Base-by-base conservation (phyloP, 805 yeast genomes). In the Kuraishia cidri region DNA sequence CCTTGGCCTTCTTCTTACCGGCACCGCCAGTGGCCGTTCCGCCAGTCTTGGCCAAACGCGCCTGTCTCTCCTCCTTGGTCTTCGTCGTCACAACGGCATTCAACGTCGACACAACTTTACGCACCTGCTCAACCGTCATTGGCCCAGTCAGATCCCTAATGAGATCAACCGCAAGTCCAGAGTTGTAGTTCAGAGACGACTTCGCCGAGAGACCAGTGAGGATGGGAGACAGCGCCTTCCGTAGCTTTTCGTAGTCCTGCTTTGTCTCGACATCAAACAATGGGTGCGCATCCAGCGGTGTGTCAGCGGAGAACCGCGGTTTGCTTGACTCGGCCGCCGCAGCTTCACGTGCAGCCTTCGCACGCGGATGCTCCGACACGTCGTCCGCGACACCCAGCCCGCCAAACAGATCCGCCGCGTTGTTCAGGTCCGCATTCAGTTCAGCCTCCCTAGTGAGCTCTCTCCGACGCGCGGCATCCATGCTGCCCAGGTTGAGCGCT, bases 11-110 rank as follows among this genome's bases (percentile, higher is more conserved):
- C 75, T 82, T 81, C 72, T 88, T 87, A 60, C 95, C 94, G 24
- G 94, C 92, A 54, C 96, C 96, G 47, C 94, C 94, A 16, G 85
- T 73, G 25, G 90, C 75, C 18, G 94, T 82, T 42, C 90, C 92
- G 40, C 92, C 90, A 35, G 84, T 69, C 54, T 78, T 80, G 46
- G 81, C 73, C 48, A 83, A 62, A 56, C 96, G 77, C 17, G 83
- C 86, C 48, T 75, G 83, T 66, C 97, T 84, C 62, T 90, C 97
- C 35, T 80, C 81, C 53, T 79, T 80, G 57, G 79, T 86, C 62
- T 90, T 90, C 36, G 87, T 94, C 48, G 81, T 87, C 40, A 81
- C 65, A 35, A 79, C 56, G 4, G 88, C 90, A 44, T 75, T 83
- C 50, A 90, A 65, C 0, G 97, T 88, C 25, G 94, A 79, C 28